Conservation (phyloP, 352 stramenopile genomes). For the Phytopythium sindhum region DNA sequence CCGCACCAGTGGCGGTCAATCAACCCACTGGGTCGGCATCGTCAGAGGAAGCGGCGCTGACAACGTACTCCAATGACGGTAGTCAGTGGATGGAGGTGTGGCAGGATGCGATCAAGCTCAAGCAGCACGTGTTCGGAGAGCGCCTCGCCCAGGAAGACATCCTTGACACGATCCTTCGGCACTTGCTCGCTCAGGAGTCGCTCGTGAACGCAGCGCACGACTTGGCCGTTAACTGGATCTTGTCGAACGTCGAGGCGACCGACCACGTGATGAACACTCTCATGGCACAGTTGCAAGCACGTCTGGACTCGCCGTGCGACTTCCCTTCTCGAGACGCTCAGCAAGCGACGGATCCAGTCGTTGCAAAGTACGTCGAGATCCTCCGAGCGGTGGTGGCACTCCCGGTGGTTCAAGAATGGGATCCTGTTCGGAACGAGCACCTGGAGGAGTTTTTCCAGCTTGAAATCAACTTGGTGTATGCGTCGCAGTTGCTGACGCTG, state of each 20-base stretch:
- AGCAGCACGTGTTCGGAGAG: conserved; percentile 69
- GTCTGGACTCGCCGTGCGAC: conserved; percentile 29
- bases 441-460: conserved; percentile 23
- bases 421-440: conserved; percentile 18
- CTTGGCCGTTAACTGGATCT: conserved; percentile 52
- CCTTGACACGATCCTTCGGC: conserved; percentile 45
- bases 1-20: neutral
- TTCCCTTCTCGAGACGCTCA: conserved; percentile 27
- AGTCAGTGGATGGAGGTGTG: conserved; percentile 52
- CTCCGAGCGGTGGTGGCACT: conserved; percentile 29
- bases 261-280: conserved; percentile 44
- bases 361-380: conserved; percentile 30
- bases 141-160: conserved; percentile 52
- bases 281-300: conserved; percentile 24
- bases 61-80: conserved; percentile 6
- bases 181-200: conserved; percentile 33
- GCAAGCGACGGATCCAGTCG: conserved; percentile 24
- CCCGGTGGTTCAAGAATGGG: conserved; percentile 24
- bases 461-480: conserved; percentile 32
- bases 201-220: conserved; percentile 32
- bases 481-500: conserved; percentile 52
- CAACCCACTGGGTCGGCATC: neutral
- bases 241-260: conserved; percentile 35
- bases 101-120: conserved; percentile 61
- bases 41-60: neutral